A percentile compares a stretch with the other conserved stretches of the same genome.
Evolutionary conservation across 1,139 yeast genomes (phyloP).

Genomic region (Arxiozyma telluris): DNA sequence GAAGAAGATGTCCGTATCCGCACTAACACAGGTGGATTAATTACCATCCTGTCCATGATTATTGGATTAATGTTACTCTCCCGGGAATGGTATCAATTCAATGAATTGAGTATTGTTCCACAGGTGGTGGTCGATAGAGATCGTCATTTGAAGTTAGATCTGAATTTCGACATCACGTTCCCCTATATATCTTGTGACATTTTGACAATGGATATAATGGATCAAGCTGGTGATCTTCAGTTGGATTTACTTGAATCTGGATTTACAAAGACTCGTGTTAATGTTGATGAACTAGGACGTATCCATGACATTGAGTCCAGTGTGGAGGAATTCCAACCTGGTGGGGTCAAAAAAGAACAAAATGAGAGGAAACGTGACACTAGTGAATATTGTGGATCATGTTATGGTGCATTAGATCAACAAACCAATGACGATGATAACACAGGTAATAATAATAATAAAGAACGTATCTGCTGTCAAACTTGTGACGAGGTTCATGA

Average conservation of each 20-base stretch:
- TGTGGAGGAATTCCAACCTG: conserved; percentile 2
- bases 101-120: conserved; percentile 58
- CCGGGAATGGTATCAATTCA: conserved; percentile 71
- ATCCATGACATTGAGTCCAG: neutral
- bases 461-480: conserved; percentile 61
- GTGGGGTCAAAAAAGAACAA: neutral
- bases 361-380: neutral
- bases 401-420: conserved; percentile 79
- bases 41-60: conserved; percentile 61
- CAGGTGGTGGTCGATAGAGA: conserved; percentile 85
- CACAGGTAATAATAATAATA: conserved; percentile 32
- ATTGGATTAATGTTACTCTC: conserved; percentile 55
- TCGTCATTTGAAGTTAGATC: conserved; percentile 63
- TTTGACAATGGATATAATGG: conserved; percentile 59
- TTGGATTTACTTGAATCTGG: conserved; percentile 64
- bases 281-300: conserved; percentile 6
- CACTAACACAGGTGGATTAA: conserved; percentile 83
- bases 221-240: conserved; percentile 77
- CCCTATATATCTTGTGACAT: conserved; percentile 77
- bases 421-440: conserved; percentile 39
- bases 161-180: conserved; percentile 73
- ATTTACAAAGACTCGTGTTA: conserved; percentile 59
- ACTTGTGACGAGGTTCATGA: conserved; percentile 70
- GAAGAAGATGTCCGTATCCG: conserved; percentile 87
- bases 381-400: conserved; percentile 62